Evolutionary conservation across 2,329 filamentous ascomycete genomes (phyloP), one percentile per base, ranked within the genome.

Genomic region (Trichoderma semiorbis): DNA sequence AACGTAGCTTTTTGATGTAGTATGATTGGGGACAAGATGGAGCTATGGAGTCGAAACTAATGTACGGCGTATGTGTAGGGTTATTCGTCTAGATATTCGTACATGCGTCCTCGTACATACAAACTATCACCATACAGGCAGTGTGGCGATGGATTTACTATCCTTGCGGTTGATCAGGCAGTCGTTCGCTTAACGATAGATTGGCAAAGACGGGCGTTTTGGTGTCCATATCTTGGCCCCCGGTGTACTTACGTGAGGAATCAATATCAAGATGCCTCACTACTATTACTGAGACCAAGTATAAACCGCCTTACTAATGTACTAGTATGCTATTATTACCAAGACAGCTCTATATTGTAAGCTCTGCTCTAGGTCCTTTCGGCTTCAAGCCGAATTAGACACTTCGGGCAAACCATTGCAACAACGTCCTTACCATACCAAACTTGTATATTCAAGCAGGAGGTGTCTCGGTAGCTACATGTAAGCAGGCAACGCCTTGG

Each of bases 91-190:
- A 32, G 30, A 32, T 32, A 32, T 32, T 32, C 30, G 30, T 32
- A 32, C 5, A 64, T 50, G n/a, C n/a, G 18, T 24, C 11, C 7
- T 16, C 43, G 63, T 36, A 58, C 24, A n/a, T 30, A 32, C 5
- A 28, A 18, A 28, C 24, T 18, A 58, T 43, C 24, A 21, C 18
- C 55, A 28, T 32, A 30, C 24, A 57, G 39, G 62, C 21, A 30
- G 53, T 26, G 39, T 53, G 24, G 30, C 30, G 64, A 67, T 39
- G n/a, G n/a, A 26, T 39, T 16, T 34, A n/a, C n/a, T n/a, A 67
- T 67, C 64, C 64, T 30, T 57, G 64, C 50, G 64, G 64, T 67
- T 67, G 34, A 68, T 68, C 65, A 47, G 24, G 53, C 28, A n/a
- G 53, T 60, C 21, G 47, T n/a, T 57, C 32, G 61, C 28, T 21